Evolutionary conservation across 2,329 filamentous ascomycete genomes (phyloP).

Genomic region (Cadophora gregata): DNA sequence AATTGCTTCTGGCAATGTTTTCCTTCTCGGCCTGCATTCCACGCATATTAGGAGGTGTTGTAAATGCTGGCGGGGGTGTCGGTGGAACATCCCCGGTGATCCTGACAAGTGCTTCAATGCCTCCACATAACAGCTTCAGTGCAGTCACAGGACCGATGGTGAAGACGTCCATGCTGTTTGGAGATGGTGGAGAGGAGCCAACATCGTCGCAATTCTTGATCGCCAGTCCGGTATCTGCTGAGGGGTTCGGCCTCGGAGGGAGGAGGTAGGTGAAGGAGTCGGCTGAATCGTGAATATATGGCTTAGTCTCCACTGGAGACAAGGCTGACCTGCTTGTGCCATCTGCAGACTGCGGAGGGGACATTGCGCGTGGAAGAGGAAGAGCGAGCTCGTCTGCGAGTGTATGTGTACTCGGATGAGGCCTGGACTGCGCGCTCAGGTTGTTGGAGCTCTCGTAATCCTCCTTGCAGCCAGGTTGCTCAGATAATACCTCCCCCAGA

Average conservation of each 20-base stretch:
- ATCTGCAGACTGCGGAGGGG: slow-evolving; percentile 20
- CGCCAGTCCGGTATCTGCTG: slow-evolving; percentile 40
- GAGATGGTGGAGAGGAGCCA: slow-evolving; percentile 42
- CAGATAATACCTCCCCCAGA: slow-evolving; percentile 28
- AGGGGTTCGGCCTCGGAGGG: slow-evolving; percentile 43
- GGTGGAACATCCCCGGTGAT: slow-evolving; percentile 80
- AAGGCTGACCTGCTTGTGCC: slow-evolving; percentile 15
- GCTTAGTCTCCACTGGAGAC: slow-evolving; percentile 22
- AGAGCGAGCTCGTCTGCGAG: neutral
- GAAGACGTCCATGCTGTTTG: slow-evolving; percentile 69
- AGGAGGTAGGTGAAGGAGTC: slow-evolving; percentile 39
- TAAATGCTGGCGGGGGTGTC: slow-evolving; percentile 72
- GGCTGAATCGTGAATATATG: slow-evolving; percentile 42
- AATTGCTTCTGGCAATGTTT: slow-evolving; percentile 63
- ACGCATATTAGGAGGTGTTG: slow-evolving; percentile 68
- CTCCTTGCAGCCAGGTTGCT: slow-evolving; percentile 34
- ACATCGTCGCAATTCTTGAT: slow-evolving; percentile 36
- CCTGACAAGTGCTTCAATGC: slow-evolving; percentile 72
- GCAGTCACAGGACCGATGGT: slow-evolving; percentile 75
- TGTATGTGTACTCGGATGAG: neutral
- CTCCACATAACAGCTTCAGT: slow-evolving; percentile 77
- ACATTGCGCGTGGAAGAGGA: slow-evolving; percentile 27
- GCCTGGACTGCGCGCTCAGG: neutral
- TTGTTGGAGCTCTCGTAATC: slow-evolving; percentile 21
- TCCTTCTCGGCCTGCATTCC: slow-evolving; percentile 68